Base-by-base conservation (phyloP, 2,329 filamentous ascomycete genomes). In the Xylaria digitata region DNA sequence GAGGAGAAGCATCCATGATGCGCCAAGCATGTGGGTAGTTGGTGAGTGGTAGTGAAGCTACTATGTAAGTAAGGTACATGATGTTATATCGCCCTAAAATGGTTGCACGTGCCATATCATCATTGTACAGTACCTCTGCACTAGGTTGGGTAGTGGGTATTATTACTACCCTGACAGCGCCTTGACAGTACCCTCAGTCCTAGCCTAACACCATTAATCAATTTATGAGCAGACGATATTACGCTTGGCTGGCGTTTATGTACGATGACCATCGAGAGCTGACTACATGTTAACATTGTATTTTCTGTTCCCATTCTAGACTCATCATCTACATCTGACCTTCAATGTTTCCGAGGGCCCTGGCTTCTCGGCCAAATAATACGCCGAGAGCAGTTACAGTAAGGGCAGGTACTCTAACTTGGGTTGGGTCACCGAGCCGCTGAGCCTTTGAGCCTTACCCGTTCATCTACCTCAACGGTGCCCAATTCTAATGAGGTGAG, bases 281-380 rank as follows among this genome's bases (percentile, higher is more conserved):
- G 26, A 48, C 42, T 57, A 53, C 49, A 37, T 37, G n/a, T 21
- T 6, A 11, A n/a, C 32, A 2, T n/a, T 37, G 21, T 49, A 11
- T 23, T 49, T 58, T 46, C 55, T 37, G 37, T 30, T n/a, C 8
- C 37, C 45, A 56, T 56, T 26, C 45, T 59, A 6, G 32, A 49
- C 30, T 49, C 30, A 21, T 37, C 55, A 42, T 42, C 30, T 17
- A 32, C 34, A 13, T n/a, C 40, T 6, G 49, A 15, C 49, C 17
- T 19, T 13, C 6, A 26, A 17, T 19, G 9, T n/a, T 37, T n/a
- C 37, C n/a, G 49, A 53, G 30, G 49, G 49, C 17, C 59, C 34
- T 46, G 59, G 19, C 19, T 26, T 9, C 53, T 57, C 63, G 63
- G 59, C 59, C 46, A 17, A 58, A 62, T 45, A 53, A 53, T 63